These are phyloP conservation scores for Silene noctiflora DNA, from an alignment of 179 eudicot genomes.

Conservation along the genomic window DNA sequence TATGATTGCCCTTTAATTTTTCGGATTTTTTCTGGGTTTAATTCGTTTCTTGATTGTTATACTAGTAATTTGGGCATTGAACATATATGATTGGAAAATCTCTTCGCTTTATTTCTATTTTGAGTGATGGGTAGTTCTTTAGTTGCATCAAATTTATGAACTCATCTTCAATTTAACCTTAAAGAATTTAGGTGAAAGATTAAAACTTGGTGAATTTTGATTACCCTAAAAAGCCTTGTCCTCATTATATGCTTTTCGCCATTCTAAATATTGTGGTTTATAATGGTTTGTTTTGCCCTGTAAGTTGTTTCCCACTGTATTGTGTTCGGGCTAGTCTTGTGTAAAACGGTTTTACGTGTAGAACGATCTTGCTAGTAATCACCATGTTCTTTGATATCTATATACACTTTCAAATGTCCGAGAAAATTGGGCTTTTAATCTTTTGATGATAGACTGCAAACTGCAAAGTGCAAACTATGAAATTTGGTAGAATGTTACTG, in stretches of 20 bases:
- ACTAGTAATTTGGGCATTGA: neutral
- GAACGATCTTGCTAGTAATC: conserved; percentile 2
- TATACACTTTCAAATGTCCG: neutral
- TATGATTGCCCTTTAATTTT: neutral
- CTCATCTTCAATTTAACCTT: neutral
- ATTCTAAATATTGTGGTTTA: neutral
- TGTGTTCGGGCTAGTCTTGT: neutral
- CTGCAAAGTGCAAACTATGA: neutral
- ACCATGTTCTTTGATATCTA: neutral
- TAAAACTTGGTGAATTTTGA: neutral
- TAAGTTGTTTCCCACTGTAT: neutral
- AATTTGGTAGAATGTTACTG: too few species aligned
- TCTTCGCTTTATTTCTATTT: conserved; percentile 2
- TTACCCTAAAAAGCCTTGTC: too few species aligned
- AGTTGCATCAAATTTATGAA: too few species aligned
- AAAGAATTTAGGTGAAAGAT: neutral
- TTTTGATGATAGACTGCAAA: neutral
- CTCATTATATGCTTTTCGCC: neutral
- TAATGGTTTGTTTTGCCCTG: neutral
- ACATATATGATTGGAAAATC: neutral
- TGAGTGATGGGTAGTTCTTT: neutral
- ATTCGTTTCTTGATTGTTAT: neutral
- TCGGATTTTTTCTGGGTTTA: neutral
- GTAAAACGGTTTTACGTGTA: neutral
- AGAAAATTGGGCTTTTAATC: neutral